These are phyloP conservation scores for Chytriomyces confervae DNA, from an alignment of 192 early-diverging fungal genomes.

Conservation along the genomic window DNA sequence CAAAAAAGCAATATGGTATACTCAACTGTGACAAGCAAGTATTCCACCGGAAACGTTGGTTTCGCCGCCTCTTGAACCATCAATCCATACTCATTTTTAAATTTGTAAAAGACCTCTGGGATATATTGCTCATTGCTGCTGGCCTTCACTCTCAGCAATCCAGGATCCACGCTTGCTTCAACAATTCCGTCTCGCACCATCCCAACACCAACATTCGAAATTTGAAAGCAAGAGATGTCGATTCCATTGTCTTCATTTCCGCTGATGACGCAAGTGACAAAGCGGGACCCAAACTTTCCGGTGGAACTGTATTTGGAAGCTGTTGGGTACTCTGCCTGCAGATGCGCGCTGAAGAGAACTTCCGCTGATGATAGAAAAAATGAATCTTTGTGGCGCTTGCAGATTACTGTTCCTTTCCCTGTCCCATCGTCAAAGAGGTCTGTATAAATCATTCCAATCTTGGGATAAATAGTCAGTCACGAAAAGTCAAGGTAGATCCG, in stretches of 20 bases:
- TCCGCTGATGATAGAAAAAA: slow-evolving; percentile 94
- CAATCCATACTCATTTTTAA: slow-evolving; percentile 92
- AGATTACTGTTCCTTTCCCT: slow-evolving; percentile 79
- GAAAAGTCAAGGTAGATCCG: not conserved
- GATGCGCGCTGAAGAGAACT: slow-evolving; percentile 81
- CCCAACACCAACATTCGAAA: slow-evolving; percentile 87
- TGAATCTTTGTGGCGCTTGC: slow-evolving; percentile 89
- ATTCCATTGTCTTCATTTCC: slow-evolving; percentile 85
- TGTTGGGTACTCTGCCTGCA: slow-evolving; percentile 78
- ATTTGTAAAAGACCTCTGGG: slow-evolving; percentile 96
- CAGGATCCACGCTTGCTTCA: slow-evolving; percentile 86
- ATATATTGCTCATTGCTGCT: slow-evolving; percentile 81
- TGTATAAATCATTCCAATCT: slow-evolving; percentile 92
- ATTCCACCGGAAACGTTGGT: slow-evolving; percentile 96
- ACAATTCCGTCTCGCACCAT: slow-evolving; percentile 92
- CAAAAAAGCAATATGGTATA: not conserved
- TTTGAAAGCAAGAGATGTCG: slow-evolving; percentile 87
- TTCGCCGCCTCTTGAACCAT: slow-evolving; percentile 88
- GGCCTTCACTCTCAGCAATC: slow-evolving; percentile 83
- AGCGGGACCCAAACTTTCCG: slow-evolving; percentile 87
- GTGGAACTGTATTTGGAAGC: slow-evolving; percentile 72
- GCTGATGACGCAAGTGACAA: slow-evolving; percentile 94
- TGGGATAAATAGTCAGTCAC: not conserved
- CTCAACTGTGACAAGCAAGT: slow-evolving; percentile 89
- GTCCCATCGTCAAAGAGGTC: slow-evolving; percentile 85